phyloP scores from a whole-genome alignment of 2,329 filamentous ascomycete genomes.

The Aspergillus pseudotamarii region DNA sequence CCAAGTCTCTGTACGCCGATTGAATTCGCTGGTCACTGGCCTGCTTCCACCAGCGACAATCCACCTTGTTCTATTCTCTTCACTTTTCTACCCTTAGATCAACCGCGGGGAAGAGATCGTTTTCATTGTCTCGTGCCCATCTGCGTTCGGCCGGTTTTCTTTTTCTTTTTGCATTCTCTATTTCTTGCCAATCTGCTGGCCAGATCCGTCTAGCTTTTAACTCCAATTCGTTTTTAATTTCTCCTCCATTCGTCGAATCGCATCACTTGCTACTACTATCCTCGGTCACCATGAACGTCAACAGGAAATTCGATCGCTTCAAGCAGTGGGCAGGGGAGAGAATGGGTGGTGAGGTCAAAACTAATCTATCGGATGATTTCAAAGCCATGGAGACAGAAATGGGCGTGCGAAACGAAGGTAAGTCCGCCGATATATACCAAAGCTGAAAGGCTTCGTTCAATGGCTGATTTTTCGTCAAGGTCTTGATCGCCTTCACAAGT shows the following conservation, averaged over 20 bases:
- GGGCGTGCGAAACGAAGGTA: conserved; percentile 85
- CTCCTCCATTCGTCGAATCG: neutral
- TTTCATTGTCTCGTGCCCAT: neutral
- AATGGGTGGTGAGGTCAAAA: conserved; percentile 91
- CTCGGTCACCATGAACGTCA: conserved; percentile 58
- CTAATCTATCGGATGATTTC: conserved; percentile 85
- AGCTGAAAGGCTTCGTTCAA: neutral
- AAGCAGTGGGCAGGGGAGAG: conserved; percentile 98
- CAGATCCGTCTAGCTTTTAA: conserved; percentile 4
- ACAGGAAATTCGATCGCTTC: conserved; percentile 91
- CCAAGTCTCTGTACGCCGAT: neutral
- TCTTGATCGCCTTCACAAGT: conserved; percentile 85
- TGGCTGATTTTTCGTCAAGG: conserved; percentile 57
- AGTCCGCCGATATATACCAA: neutral
- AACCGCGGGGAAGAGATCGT: neutral
- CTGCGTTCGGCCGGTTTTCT: neutral
- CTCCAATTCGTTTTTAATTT: conserved; percentile 5
- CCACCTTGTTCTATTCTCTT: conserved; percentile 3
- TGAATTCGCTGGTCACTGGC: conserved; percentile 1
- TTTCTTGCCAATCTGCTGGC: conserved; percentile 6
- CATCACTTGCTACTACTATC: neutral
- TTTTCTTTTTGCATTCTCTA: neutral
- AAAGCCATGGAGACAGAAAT: conserved; percentile 88
- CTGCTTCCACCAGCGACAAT: neutral
- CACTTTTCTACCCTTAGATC: neutral